Evolutionary conservation across 768 basidiomycete genomes (phyloP), one percentile per base, ranked within the genome.

Genomic region (Lactarius quietus): DNA sequence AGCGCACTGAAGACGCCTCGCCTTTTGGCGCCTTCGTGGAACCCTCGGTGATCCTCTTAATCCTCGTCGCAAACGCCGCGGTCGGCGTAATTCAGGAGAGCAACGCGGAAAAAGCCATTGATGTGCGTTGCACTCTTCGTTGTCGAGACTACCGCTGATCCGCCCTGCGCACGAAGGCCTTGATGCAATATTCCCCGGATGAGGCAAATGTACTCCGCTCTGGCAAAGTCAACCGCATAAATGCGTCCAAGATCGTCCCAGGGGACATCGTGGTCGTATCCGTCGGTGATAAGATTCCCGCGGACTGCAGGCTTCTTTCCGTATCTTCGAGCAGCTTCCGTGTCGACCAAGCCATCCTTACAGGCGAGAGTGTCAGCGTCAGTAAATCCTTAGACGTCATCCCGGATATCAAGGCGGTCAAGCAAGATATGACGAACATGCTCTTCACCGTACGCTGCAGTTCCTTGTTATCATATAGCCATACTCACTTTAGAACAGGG

Each of bases 381-480:
- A 85, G 86, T 79, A 99, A 99, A 78, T 84, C 79, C 23, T 73
- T 84, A 7, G 85, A 84, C 10, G 77, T 82, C 35, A 88, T 99
- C 54, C 69, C 78, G 12, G 96, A 98, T 72, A 56, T 71, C 39
- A 83, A 80, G 69, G 96, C 95, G 8, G 96, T 98, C 64, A 97
- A 96, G 77, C 96, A 98, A 77, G 96, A 99, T 72, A 96, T 96
- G 95, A 87, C 83, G 63, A 98, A 98, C 76, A 97, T 97, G 78
- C 79, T 98, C 14, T 98, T 98, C 77, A 88, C 93, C 10, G 93
- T 93, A 71, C 71, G 86, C 20, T 39, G 54, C 26, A 61, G 63
- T 12, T 28, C 45, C 43, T 15, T 33, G 1, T 43, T 26, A 43
- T n/a, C 61, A 20, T 18, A 51, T 51, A 36, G 52, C 63, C 12